These are phyloP conservation scores for Albugo laibachii DNA, from an alignment of 352 stramenopile genomes.

Conservation along the genomic window DNA sequence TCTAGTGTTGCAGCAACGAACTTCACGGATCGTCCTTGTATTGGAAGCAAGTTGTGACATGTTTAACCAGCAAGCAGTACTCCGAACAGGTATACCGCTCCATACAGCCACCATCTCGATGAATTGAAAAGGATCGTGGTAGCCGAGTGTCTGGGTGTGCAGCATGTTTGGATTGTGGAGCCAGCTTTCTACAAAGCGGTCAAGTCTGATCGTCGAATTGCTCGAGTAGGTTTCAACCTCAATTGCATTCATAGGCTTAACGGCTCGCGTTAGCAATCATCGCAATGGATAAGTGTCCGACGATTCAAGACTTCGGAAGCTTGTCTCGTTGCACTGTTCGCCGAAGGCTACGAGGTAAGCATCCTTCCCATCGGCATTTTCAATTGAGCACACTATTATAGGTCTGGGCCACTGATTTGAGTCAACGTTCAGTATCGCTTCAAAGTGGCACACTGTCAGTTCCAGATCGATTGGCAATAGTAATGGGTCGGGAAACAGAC, in stretches of 20 bases:
- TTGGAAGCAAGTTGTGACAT: constrained; percentile 19
- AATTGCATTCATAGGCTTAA: background rate
- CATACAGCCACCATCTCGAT: background rate
- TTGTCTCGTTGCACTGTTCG: constrained; percentile 33
- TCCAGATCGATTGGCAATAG: constrained; percentile 62
- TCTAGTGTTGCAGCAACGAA: constrained; percentile 16
- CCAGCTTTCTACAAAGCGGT: constrained; percentile 16
- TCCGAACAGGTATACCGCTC: constrained; percentile 9
- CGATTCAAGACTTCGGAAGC: constrained; percentile 48
- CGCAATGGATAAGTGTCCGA: constrained; percentile 47
- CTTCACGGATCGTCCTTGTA: constrained; percentile 16
- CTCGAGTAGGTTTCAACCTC: constrained; percentile 7
- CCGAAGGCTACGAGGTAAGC: constrained; percentile 10
- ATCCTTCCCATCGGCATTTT: background rate
- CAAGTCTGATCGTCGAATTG: constrained; percentile 12
- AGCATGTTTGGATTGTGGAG: constrained; percentile 47
- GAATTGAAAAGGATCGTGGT: background rate
- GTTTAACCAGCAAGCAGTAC: constrained; percentile 18
- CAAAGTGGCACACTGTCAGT: constrained; percentile 14
- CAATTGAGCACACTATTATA: constrained; percentile 9
- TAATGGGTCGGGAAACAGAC: constrained; percentile 76
- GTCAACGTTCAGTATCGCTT: constrained; percentile 23
- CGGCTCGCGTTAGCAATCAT: constrained; percentile 5
- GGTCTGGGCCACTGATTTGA: constrained; percentile 71
- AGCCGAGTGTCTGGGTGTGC: constrained; percentile 48